A percentile compares a stretch with the other conserved stretches of the same genome.
Evolutionary conservation across 73 alveolate species (phyloP).

Genomic region (Halteria grandinella): DNA sequence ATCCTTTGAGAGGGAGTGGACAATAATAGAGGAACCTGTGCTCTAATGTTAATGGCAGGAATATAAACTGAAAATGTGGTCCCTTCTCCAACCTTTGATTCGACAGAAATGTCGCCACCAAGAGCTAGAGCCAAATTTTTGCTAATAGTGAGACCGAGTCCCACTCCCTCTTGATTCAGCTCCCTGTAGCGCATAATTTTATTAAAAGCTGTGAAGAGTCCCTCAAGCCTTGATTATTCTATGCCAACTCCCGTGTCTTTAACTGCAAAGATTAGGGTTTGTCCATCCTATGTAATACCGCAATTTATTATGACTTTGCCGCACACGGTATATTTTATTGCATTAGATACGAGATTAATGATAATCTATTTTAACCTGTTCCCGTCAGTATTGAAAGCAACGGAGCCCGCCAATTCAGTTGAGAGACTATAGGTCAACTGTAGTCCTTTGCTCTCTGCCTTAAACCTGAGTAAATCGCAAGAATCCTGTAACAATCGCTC

Average conservation of each 20-base stretch:
- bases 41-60: no score
- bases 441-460: no score
- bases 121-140: not conserved
- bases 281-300: no score
- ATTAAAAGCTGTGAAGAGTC: not conserved
- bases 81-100: not conserved
- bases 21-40: no score
- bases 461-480: no score
- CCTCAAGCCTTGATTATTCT: not conserved
- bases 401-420: no score
- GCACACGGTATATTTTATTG: slow-evolving; percentile 40
- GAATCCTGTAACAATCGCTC: no score
- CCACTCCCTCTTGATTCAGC: not conserved
- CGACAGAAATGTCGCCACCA: not conserved
- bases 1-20: no score
- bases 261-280: not conserved
- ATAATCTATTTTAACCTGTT: slow-evolving; percentile 43
- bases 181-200: not conserved
- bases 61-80: no score
- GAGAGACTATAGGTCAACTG: no score
- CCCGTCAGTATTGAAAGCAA: slow-evolving; percentile 19
- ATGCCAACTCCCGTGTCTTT: slow-evolving; percentile 38
- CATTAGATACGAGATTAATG: slow-evolving; percentile 45
- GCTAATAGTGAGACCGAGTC: slow-evolving; percentile 14
- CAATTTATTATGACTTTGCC: slow-evolving; percentile 1